These are phyloP conservation scores for Planoprotostelium fungivorum DNA, from an alignment of 78 protist species.

Conservation along the genomic window DNA sequence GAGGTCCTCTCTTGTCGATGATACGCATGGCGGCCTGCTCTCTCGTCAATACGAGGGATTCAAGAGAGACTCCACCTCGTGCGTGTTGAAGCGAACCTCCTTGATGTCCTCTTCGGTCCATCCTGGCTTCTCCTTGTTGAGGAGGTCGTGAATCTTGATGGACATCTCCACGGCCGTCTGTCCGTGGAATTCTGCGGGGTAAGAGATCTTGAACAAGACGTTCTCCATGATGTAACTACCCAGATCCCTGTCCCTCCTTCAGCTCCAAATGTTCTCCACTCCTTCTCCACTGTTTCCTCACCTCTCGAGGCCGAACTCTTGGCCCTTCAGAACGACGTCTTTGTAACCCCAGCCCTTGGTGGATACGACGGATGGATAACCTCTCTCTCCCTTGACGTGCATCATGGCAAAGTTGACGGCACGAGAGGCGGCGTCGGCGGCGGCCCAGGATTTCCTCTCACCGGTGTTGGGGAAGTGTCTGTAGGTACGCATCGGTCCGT, in stretches of 20 bases:
- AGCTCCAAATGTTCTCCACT: no score
- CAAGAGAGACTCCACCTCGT: slow-evolving; percentile 3
- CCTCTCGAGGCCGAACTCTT: slow-evolving; percentile 29
- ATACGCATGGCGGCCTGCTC: slow-evolving; percentile 60
- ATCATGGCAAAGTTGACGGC: slow-evolving; percentile 43
- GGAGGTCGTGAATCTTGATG: slow-evolving; percentile 18
- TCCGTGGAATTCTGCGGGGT: slow-evolving; percentile 71
- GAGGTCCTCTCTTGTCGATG: slow-evolving; percentile 59
- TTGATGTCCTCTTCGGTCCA: background rate
- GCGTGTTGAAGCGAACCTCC: background rate
- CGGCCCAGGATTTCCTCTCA: slow-evolving; percentile 69
- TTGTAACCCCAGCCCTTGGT: slow-evolving; percentile 57
- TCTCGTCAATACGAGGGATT: slow-evolving; percentile 24
- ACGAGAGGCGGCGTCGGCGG: slow-evolving; percentile 57
- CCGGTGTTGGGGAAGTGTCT: slow-evolving; percentile 69
- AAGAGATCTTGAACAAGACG: slow-evolving; percentile 55
- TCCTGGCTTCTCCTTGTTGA: background rate
- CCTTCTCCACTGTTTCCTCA: no score
- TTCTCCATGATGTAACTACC: slow-evolving; percentile 57
- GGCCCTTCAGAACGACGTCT: slow-evolving; percentile 32
- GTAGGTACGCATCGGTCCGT: slow-evolving; percentile 55
- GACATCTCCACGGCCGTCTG: slow-evolving; percentile 68
- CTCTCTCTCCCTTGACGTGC: slow-evolving; percentile 55
- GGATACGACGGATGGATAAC: slow-evolving; percentile 55
- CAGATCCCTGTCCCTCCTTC: background rate